Conservation (phyloP, 73 alveolate genomes). For the Paramecium sexaurelia region DNA sequence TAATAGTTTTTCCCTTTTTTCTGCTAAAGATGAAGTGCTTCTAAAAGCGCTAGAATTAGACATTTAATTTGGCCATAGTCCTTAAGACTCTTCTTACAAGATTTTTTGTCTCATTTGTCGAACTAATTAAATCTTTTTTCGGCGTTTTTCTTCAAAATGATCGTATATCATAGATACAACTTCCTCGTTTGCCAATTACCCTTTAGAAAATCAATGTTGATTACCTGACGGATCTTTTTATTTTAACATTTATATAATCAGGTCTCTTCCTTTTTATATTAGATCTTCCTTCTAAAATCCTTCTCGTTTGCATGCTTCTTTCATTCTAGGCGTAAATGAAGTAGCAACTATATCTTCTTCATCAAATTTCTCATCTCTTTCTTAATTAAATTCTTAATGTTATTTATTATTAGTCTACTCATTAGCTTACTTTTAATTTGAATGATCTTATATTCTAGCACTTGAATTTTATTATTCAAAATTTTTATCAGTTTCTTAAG, state of each 20-base stretch:
- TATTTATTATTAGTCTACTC: background rate
- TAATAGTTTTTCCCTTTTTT: conserved; percentile 17
- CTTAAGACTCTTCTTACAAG: conserved; percentile 14
- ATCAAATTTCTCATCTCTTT: background rate
- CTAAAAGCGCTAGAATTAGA: conserved; percentile 4
- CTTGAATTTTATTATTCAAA: background rate
- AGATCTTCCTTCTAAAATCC: conserved; percentile 32
- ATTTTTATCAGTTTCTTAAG: background rate
- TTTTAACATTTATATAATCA: background rate
- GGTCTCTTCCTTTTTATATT: background rate
- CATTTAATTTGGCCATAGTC: conserved; percentile 37
- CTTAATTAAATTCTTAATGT: background rate
- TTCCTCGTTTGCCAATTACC: conserved; percentile 30
- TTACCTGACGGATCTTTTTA: conserved; percentile 50
- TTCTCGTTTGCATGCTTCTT: conserved; percentile 57
- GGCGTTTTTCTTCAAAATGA: conserved; percentile 42
- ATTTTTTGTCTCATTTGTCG: conserved; percentile 33
- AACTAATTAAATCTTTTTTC: background rate
- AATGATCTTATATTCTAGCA: background rate
- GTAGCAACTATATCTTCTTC: background rate
- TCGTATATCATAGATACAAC: conserved; percentile 4
- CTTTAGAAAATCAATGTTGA: background rate
- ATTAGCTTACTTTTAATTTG: background rate
- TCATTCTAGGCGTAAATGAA: conserved; percentile 47
- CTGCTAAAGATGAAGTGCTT: conserved; percentile 41